A percentile compares a stretch with the other conserved stretches of the same genome.
These are phyloP conservation scores for Scedosporium boydii DNA, from an alignment of 2,329 filamentous ascomycete species.

Conservation along the genomic window DNA sequence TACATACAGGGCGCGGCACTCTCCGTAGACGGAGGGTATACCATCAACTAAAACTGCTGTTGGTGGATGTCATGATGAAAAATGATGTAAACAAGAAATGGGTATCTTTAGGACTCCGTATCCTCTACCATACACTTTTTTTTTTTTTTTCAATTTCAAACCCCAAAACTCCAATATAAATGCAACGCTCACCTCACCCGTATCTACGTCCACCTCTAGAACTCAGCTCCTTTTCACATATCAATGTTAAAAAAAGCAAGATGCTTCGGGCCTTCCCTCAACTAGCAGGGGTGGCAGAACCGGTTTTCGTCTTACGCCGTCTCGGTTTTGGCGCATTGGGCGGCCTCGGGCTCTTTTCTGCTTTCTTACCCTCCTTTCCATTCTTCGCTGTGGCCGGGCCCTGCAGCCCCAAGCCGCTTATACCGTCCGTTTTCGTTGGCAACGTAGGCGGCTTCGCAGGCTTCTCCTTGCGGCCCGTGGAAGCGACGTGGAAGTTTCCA, in stretches of 20 bases:
- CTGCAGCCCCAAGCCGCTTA: not conserved
- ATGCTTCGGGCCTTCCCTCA: not conserved
- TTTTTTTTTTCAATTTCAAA: not conserved
- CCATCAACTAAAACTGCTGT: not conserved
- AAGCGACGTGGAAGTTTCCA: conserved; percentile 55
- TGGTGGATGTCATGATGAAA: not conserved
- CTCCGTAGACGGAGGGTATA: conserved; percentile 30
- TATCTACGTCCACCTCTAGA: no score
- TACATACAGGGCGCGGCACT: conserved; percentile 34
- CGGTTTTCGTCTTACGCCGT: conserved; percentile 27
- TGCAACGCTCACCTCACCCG: no score
- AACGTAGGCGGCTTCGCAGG: conserved; percentile 11
- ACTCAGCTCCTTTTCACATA: no score
- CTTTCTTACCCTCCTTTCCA: conserved; percentile 20
- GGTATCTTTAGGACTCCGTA: not conserved
- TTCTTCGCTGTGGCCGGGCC: conserved; percentile 20
- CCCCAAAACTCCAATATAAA: not conserved
- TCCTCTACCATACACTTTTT: not conserved
- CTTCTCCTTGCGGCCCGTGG: conserved; percentile 45
- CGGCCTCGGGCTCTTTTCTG: conserved; percentile 21
- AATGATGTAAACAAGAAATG: not conserved
- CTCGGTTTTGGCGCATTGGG: conserved; percentile 21
- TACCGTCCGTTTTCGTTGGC: conserved; percentile 1
- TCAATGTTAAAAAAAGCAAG: not conserved
- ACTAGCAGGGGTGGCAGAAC: not conserved